Evolutionary conservation across 208 protist genomes (phyloP).

Genomic region (Crithidia acanthocephali): DNA sequence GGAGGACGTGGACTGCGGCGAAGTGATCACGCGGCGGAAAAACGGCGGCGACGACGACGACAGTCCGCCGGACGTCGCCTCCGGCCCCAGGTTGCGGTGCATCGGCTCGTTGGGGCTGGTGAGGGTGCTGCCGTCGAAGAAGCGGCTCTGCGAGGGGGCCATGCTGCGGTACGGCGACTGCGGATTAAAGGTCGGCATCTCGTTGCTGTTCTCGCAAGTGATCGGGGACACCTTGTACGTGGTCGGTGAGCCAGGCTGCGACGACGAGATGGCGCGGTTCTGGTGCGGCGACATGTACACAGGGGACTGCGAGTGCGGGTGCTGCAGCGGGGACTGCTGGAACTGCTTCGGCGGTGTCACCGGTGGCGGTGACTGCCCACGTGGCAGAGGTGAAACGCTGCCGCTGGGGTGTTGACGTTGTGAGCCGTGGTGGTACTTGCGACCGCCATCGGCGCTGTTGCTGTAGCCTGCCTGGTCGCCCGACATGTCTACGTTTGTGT

Average conservation of each 20-base stretch:
- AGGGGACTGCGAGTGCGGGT: not conserved
- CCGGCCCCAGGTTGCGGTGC: slow-evolving; percentile 6
- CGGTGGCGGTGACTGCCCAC: not conserved
- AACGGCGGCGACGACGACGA: slow-evolving; percentile 7
- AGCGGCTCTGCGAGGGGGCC: slow-evolving; percentile 14
- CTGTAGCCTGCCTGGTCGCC: not conserved
- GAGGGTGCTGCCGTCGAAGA: slow-evolving; percentile 9
- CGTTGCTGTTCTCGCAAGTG: slow-evolving; percentile 11
- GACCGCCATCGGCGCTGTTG: not conserved
- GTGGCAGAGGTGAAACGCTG: slow-evolving; percentile 5
- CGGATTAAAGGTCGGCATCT: slow-evolving; percentile 7
- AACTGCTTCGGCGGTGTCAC: not conserved
- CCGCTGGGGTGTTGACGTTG: slow-evolving; percentile 4
- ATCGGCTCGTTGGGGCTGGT: not conserved
- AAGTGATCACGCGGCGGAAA: slow-evolving; percentile 8
- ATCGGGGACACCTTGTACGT: slow-evolving; percentile 20
- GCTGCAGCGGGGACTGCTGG: not conserved
- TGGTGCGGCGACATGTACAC: not conserved
- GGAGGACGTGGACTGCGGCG: slow-evolving; percentile 6
- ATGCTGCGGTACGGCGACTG: slow-evolving; percentile 20
- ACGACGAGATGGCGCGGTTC: not conserved
- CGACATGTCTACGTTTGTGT: not conserved
- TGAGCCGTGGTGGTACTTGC: not conserved
- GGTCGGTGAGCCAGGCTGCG: slow-evolving; percentile 12
- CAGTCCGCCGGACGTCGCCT: not conserved